Conservation (phyloP, 225 moss, liverwort and hornwort genomes). For the Lunularia cruciata region DNA sequence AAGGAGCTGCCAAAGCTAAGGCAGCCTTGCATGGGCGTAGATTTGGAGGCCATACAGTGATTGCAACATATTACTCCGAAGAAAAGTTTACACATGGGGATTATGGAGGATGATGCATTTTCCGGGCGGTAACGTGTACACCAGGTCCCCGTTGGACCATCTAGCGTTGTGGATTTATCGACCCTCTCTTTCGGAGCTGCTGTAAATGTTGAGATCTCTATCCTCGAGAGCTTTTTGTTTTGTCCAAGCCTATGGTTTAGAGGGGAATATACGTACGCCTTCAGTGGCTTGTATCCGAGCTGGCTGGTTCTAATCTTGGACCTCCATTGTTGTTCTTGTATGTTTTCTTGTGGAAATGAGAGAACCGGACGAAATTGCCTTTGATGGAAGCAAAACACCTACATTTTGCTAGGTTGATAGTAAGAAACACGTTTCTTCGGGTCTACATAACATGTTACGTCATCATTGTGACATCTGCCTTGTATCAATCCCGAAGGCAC, state of each 20-base stretch:
- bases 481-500: no score
- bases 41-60: slow-evolving; percentile 78
- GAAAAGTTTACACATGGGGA: slow-evolving; percentile 83
- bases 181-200: slow-evolving; percentile 30
- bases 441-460: no score
- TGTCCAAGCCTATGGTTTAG: slow-evolving; percentile 17
- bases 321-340: slow-evolving; percentile 18
- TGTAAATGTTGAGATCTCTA: slow-evolving; percentile 46
- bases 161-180: slow-evolving; percentile 18
- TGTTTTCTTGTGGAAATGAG: neutral
- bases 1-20: slow-evolving; percentile 74
- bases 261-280: slow-evolving; percentile 13
- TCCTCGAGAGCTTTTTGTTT: slow-evolving; percentile 25
- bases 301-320: slow-evolving; percentile 21
- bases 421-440: no score
- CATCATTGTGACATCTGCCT: no score
- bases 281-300: slow-evolving; percentile 10
- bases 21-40: slow-evolving; percentile 79
- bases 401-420: neutral
- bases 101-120: slow-evolving; percentile 60
- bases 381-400: neutral
- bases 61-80: slow-evolving; percentile 79
- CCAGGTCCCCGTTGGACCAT: slow-evolving; percentile 4
- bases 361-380: neutral
- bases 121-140: slow-evolving; percentile 11